Evolutionary conservation across 1,284 basidiomycete genomes (phyloP), one percentile per base, ranked within the genome.

Genomic region (Ceratorhiza oryzae-sativae): DNA sequence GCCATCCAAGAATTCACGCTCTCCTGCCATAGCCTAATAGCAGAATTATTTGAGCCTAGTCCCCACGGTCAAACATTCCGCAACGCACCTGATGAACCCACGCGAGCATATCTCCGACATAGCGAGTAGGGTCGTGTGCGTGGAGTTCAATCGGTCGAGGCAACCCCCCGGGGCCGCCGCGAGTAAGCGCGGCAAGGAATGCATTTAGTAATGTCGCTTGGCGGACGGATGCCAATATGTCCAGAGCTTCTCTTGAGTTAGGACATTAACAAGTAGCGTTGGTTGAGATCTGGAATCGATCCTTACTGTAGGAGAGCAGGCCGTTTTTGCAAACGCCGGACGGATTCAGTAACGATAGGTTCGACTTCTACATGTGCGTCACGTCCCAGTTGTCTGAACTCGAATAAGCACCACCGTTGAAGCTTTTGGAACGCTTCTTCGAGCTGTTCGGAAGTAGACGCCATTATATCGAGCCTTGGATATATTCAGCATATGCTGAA

Each of bases 21-120:
- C 97, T 2, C 90, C 91, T 0, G 97, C 97, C 73, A 97, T 95
- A 0, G 92, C 87, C 73, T 70, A 27, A 34, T 76, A 42, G 46
- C 45, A 25, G 27, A 20, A 10, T 30, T 20, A 20, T 55, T 20
- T 23, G 2, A 2, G 12, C 10, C 27, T 32, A 6, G 30, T 25
- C 13, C 6, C 3, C 27, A 18, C 25, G 42, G 12, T 23, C 18
- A 3, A 15, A 59, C 13, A 9, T 30, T 36, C 42, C 13, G 0
- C 10, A 36, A 46, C 55, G 15, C 30, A 59, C 67, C 67, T 99
- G 97, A 81, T 99, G 97, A 0, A 98, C 90, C 97, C 97, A 99
- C 0, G 96, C 97, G 3, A 99, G 88, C 94, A 99, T 98, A 80
- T 98, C 97, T 20, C 97, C 96, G 15, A 97, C 90, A 79, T 99